phyloP scores from a whole-genome alignment of 1,139 yeast genomes.

The Candida frijolesensis region DNA sequence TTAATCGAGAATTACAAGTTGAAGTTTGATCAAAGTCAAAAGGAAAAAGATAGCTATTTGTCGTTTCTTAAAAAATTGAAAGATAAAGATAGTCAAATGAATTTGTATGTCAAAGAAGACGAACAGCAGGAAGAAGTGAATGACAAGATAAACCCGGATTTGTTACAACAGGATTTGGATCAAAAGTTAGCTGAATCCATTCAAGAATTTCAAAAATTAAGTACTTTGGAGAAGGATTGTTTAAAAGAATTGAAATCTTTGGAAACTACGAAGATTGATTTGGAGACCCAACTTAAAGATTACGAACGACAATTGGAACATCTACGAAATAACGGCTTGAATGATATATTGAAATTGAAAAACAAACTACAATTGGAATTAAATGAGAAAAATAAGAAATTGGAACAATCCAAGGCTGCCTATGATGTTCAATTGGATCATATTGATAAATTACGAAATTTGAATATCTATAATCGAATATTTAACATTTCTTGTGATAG shows the following conservation, averaged over 20 bases:
- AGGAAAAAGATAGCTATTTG: slow-evolving; percentile 78
- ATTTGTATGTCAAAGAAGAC: slow-evolving; percentile 11
- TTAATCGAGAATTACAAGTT: slow-evolving; percentile 67
- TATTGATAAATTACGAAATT: slow-evolving; percentile 67
- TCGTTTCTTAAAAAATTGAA: slow-evolving; percentile 71
- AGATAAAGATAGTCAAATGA: slow-evolving; percentile 38
- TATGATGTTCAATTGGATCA: slow-evolving; percentile 64
- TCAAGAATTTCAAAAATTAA: slow-evolving; percentile 39
- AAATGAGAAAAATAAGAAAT: slow-evolving; percentile 48
- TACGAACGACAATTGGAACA: slow-evolving; percentile 43
- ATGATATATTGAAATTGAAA: slow-evolving; percentile 43
- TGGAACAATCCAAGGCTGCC: slow-evolving; percentile 62
- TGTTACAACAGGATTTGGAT: slow-evolving; percentile 25
- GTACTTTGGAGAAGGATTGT: slow-evolving; percentile 35
- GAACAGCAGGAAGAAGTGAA: not conserved
- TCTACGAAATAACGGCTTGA: slow-evolving; percentile 44
- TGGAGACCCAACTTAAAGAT: slow-evolving; percentile 40
- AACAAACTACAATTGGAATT: slow-evolving; percentile 58
- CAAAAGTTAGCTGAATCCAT: slow-evolving; percentile 43
- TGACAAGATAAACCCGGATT: slow-evolving; percentile 14
- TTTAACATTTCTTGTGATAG: slow-evolving; percentile 76
- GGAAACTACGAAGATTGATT: slow-evolving; percentile 41
- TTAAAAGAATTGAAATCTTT: slow-evolving; percentile 47
- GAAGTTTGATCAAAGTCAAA: slow-evolving; percentile 72
- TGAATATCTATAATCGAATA: slow-evolving; percentile 80